Evolutionary conservation across 1,284 basidiomycete genomes (phyloP).

Genomic region (Rhodotorula mucilaginosa): DNA sequence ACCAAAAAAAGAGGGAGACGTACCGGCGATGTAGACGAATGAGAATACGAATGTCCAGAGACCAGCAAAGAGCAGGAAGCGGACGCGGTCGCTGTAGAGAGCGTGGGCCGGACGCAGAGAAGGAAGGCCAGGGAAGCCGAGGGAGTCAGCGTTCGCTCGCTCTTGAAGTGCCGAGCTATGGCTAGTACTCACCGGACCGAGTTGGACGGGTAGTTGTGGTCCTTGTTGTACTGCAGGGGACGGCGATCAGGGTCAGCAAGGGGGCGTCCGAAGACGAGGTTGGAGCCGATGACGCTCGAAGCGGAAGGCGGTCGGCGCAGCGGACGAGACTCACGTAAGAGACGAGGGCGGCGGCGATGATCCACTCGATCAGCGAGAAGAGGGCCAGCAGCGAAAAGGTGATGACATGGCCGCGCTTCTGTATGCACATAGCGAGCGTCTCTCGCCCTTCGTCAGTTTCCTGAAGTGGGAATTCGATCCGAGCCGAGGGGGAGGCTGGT

Average conservation of each 20-base stretch:
- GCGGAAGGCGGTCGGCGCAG: neutral
- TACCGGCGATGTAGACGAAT: constrained; percentile 36
- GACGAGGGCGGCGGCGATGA: constrained; percentile 41
- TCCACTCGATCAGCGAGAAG: constrained; percentile 41
- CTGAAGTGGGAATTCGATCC: neutral
- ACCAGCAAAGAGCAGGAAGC: constrained; percentile 41
- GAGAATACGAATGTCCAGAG: constrained; percentile 41
- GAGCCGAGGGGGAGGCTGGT: neutral
- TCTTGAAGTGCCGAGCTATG: neutral
- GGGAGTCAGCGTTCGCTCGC: neutral
- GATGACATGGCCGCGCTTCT: constrained; percentile 38
- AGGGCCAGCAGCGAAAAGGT: constrained; percentile 38
- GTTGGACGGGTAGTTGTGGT: constrained; percentile 30
- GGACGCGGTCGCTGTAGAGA: constrained; percentile 14
- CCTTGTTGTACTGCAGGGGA: constrained; percentile 20
- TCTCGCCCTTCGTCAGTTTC: constrained; percentile 1
- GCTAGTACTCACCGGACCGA: constrained; percentile 14
- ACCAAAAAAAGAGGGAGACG: neutral
- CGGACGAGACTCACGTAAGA: neutral
- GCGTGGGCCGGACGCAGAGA: neutral
- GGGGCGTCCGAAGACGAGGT: neutral
- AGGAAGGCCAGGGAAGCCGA: neutral
- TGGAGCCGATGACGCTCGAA: neutral
- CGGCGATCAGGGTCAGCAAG: neutral
- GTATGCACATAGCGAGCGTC: neutral